Evolutionary conservation across 768 basidiomycete genomes (phyloP), one percentile per base, ranked within the genome.

Genomic region (Fistulinella prunicolor): DNA sequence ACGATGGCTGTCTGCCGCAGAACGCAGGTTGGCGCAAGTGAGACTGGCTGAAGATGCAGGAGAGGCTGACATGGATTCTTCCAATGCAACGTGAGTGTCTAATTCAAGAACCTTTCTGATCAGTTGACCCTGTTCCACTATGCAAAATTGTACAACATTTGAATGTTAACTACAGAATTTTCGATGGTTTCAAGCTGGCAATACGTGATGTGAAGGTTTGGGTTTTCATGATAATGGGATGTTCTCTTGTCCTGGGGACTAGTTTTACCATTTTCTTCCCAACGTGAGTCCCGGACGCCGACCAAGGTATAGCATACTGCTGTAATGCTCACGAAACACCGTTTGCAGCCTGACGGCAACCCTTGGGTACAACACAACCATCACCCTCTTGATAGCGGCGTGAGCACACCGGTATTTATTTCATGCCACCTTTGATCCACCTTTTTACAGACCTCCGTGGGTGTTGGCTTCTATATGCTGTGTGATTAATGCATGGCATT

Each of bases 41-140:
- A 79, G 84, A 13, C 71, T 85, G 8, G 79, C 83, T 0, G 83
- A 86, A 60, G 84, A 85, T 56, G 78, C 78, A 8, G 82, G 84
- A 3, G 82, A 85, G 61, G 83, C 82, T 0, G 84, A 85, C 55
- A 67, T 74, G 56, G 81, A 85, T 54, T 30, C 49, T 1, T 24
- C 29, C 0, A 16, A 58, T 13, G 19, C 47, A 1, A 50, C 52
- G 56, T 63, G 30, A 35, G 61, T 54, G 21, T 5, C 28, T 23
- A 0, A 14, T 36, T 23, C 21, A 14, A 26, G 12, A 35, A n/a
- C n/a, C 30, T 32, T 32, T 9, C 30, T 7, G 10, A 28, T 28
- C 26, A 28, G 10, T 10, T 36, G 17, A n/a, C 35, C 6, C 8
- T 36, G 16, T 16, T 36, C 28, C 7, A 12, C 10, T 23, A n/a